Base-by-base conservation (phyloP, 257 asterid species). In the Eucommia ulmoides region DNA sequence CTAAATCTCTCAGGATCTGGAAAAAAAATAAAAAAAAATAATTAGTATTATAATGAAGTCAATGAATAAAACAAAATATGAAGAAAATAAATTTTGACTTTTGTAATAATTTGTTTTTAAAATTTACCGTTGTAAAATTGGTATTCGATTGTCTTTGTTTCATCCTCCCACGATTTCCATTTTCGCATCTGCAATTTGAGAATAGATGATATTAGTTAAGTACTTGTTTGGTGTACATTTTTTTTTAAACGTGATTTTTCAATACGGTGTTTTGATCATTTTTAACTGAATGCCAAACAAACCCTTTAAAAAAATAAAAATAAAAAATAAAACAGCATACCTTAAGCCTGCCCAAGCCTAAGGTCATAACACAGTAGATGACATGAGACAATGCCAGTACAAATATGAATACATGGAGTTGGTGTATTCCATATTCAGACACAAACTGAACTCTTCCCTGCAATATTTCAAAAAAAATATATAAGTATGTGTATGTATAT, bases 1-100 rank as follows among this genome's bases (percentile, higher is more conserved):
- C 97, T 79, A 59, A 84, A 88, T 62, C 97, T 78, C 55, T 88
- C 94, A 0, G 97, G 95, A 71, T 88, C 97, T 88, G 64, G 44
- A 23, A 0, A 41, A 19, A 16, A 9, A 1, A 23, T 8, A 29
- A 19, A 35, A 45, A 10, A 14, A 10, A 6, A 17, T 23, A 33
- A n/a, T 19, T 19, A 23, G 54, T 11, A 23, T n/a, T n/a, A n/a
- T n/a, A n/a, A n/a, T n/a, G n/a, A n/a, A n/a, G n/a, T n/a, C n/a
- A n/a, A n/a, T n/a, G n/a, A n/a, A n/a, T n/a, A n/a, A n/a, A n/a
- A n/a, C n/a, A n/a, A n/a, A n/a, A n/a, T n/a, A n/a, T n/a, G n/a
- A n/a, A n/a, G n/a, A n/a, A n/a, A n/a, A n/a, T n/a, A n/a, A n/a
- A n/a, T n/a, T n/a, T n/a, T n/a, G n/a, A n/a, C n/a, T n/a, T n/a